Evolutionary conservation across 164 flowering plant species (phyloP), one percentile per base, ranked within the genome.

Genomic region (Vitis rotundifolia): DNA sequence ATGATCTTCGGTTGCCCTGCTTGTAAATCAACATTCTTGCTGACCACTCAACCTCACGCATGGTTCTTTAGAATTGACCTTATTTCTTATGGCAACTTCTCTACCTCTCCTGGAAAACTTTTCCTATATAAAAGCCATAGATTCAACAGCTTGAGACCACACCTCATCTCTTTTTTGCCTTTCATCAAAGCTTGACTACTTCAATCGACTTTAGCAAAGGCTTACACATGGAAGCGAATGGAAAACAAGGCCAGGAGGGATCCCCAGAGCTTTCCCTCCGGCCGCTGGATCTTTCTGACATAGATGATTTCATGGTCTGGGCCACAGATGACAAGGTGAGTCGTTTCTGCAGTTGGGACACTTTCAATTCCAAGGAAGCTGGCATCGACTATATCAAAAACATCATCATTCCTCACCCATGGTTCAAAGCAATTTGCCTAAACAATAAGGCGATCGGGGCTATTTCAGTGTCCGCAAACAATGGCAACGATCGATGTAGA

Each of bases 371-470:
- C 68, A 82, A 68, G 69, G 89, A 88, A 29, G 85, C 76, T 1
- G 89, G 73, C 16, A 48, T 85, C 1, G 55, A 67, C 8, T 79
- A 68, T 80, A 57, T 91, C 29, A 80, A 59, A 4, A 59, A 78
- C 26, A 47, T 0, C 0, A 70, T 78, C 9, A 15, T 75, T 0
- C 75, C 85, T 29, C 91, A 89, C 63, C 94, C 91, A 3, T 91
- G 87, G 87, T 61, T 59, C 68, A 76, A 78, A 56, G 96, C 90
- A 9, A 88, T 93, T 44, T 93, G 97, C 79, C 15, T 88, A 0
- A 44, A 78, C 2, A 63, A 74, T 75, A 73, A 75, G 28, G 82
- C 92, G 0, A 64, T 93, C 63, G 98, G 97, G 0, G 62, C 81
- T 4, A 86, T 91, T 52, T 71, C 74, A 8, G 73, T 82, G 56